Conservation (phyloP, 2,329 filamentous ascomycete species). For the Neofusicoccum umdonicola region DNA sequence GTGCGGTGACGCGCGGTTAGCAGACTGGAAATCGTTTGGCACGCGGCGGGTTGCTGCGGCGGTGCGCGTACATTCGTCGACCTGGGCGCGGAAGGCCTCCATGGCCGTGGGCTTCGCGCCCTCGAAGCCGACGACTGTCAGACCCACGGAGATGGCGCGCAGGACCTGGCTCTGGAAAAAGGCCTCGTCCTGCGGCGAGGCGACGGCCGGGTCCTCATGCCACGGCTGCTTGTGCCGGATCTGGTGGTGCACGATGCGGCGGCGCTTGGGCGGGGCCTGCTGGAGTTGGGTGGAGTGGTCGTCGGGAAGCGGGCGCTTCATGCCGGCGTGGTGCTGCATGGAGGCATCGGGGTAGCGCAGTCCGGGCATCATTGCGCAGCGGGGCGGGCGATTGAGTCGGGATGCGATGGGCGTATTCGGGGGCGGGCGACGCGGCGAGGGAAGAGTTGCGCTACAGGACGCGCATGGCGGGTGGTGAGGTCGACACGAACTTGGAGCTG, state of each 20-base stretch:
- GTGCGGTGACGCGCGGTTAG: slow-evolving; percentile 17
- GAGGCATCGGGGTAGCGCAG: slow-evolving; percentile 15
- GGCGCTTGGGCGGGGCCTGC: slow-evolving; percentile 30
- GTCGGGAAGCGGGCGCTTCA: slow-evolving; percentile 28
- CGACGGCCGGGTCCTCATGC: slow-evolving; percentile 32
- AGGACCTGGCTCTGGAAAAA: slow-evolving; percentile 55
- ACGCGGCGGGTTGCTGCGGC: background rate
- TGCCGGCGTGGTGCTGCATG: slow-evolving; percentile 22
- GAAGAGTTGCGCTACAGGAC: slow-evolving; percentile 1
- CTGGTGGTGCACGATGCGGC: slow-evolving; percentile 30
- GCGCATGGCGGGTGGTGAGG: background rate
- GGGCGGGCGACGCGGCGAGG: background rate
- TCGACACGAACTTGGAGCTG: background rate
- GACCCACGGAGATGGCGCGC: slow-evolving; percentile 53
- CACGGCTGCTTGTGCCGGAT: slow-evolving; percentile 36
- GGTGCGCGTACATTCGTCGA: slow-evolving; percentile 57
- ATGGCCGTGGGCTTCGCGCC: slow-evolving; percentile 55
- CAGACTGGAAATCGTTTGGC: slow-evolving; percentile 19
- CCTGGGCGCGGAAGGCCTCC: slow-evolving; percentile 53
- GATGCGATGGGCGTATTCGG: background rate
- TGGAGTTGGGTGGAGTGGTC: slow-evolving; percentile 19
- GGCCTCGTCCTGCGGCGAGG: slow-evolving; percentile 47
- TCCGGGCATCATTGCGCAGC: slow-evolving; percentile 17
- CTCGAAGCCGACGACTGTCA: slow-evolving; percentile 55
- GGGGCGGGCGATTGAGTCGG: background rate